Evolutionary conservation across 169 alveolate species (phyloP).

Genomic region (Cryptosporidium felis): DNA sequence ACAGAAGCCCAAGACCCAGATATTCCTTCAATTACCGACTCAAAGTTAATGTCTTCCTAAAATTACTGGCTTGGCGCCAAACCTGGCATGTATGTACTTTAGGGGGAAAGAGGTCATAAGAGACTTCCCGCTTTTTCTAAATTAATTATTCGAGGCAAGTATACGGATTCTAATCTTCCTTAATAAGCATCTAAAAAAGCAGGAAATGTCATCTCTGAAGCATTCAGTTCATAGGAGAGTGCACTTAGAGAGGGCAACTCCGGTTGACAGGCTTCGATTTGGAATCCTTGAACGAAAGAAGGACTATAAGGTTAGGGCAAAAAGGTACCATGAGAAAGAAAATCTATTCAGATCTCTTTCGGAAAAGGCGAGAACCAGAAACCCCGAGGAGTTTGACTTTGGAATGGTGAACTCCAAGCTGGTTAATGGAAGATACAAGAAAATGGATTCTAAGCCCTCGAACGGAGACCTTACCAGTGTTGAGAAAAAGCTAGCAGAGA

Average conservation of each 20-base stretch:
- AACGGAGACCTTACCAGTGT: background rate
- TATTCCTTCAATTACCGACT: too few species aligned
- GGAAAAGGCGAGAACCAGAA: slow-evolving; percentile 66
- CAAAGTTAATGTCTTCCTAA: too few species aligned
- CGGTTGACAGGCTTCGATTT: slow-evolving; percentile 42
- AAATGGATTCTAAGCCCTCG: background rate
- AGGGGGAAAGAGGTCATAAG: too few species aligned
- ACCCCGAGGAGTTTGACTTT: slow-evolving; percentile 68
- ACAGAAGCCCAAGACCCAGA: too few species aligned
- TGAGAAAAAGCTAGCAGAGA: slow-evolving; percentile 46
- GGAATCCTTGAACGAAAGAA: slow-evolving; percentile 56
- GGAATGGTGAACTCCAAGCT: slow-evolving; percentile 52
- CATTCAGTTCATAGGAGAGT: slow-evolving; percentile 68
- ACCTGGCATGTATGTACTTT: too few species aligned
- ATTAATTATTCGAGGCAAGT: background rate
- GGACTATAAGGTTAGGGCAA: slow-evolving; percentile 64
- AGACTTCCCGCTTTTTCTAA: too few species aligned
- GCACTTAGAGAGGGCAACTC: slow-evolving; percentile 67
- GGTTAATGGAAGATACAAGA: slow-evolving; percentile 46
- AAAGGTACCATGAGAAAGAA: slow-evolving; percentile 66
- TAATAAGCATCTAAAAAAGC: background rate
- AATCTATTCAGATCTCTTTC: slow-evolving; percentile 29
- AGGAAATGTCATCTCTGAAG: slow-evolving; percentile 58
- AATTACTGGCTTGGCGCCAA: too few species aligned
- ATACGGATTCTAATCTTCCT: background rate